phyloP scores from a whole-genome alignment of 192 early-diverging fungal genomes.

The Backusella morwellensis region DNA sequence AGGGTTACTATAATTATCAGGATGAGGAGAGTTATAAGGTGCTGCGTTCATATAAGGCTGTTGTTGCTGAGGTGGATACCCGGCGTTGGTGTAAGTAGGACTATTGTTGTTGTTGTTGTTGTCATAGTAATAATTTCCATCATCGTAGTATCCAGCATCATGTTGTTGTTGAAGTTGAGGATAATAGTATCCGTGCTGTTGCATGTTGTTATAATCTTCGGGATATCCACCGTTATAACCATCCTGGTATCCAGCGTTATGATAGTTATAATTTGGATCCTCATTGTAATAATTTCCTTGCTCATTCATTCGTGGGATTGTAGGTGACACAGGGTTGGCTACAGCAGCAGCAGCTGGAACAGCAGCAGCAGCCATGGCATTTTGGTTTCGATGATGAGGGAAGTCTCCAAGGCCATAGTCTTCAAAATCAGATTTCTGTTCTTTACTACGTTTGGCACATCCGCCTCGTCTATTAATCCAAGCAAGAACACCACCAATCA shows the following conservation, averaged over 20 bases:
- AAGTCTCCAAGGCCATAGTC: conserved; percentile 17
- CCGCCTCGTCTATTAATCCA: conserved; percentile 32
- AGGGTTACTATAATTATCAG: background rate
- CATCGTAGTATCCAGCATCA: conserved; percentile 23
- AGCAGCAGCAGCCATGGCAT: conserved; percentile 7
- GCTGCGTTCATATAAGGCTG: background rate
- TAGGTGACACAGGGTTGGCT: conserved; percentile 10
- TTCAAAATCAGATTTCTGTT: background rate
- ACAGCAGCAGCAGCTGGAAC: conserved; percentile 1
- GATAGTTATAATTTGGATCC: background rate
- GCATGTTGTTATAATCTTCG: conserved; percentile 2
- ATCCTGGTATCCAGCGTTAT: background rate
- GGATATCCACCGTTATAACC: background rate
- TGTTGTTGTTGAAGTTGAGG: conserved; percentile 11
- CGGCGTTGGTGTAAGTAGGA: background rate
- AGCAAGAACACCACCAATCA: conserved; percentile 28
- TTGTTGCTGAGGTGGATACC: background rate
- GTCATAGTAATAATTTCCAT: conserved; percentile 23
- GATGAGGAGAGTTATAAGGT: background rate
- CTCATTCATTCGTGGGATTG: conserved; percentile 22
- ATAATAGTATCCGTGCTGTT: background rate
- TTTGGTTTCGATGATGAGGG: conserved; percentile 8
- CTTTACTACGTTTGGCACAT: conserved; percentile 10
- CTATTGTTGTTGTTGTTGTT: background rate
- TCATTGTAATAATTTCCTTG: conserved; percentile 20